Evolutionary conservation across 148 eudicot species (phyloP), one percentile per base, ranked within the genome.

Genomic region (Dysphania ambrosioides): DNA sequence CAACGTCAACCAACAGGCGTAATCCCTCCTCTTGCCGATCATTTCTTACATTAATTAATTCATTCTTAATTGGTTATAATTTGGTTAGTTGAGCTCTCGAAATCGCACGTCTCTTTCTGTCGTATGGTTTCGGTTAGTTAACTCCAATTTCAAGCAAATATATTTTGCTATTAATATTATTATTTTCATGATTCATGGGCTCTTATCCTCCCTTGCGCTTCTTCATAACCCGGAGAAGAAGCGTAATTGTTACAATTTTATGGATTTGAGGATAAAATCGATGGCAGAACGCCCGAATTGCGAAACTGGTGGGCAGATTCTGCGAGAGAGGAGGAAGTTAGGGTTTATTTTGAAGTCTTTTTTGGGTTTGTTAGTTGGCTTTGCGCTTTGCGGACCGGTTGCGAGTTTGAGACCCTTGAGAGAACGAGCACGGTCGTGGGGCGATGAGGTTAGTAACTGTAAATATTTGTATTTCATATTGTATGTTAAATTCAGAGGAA

Each of bases 391-490:
- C 2, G 32, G 34, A 68, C 91, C 89, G 4, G 92, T 72, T 3
- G 19, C 72, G n/a, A 82, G 92, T 24, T 75, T 93, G 56, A 77
- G 98, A 76, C 98, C 98, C 13, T 78, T 93, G 83, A 88, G 88
- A 77, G 90, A 91, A 70, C 68, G 86, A 66, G 62, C 86, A 21
- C 82, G 85, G 75, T 84, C 96, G 18, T 91, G 93, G 97, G 97
- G 97, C 19, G 98, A 93, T 78, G 97, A 93, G 98, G 98, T 93
- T 69, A 63, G 93, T 85, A 6, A 38, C 29, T 75, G 6, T 63
- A 73, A 31, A 3, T 6, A 1, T 7, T 42, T 38, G 38, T 0
- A 11, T 61, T 74, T 30, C 13, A 51, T 26, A 12, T 44, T 8
- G 40, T 47, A 27, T 51, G 51, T 15, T 53, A n/a, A 36, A 36